These are phyloP conservation scores for Micractinium conductrix DNA, from an alignment of 139 green algal species.

Conservation along the genomic window DNA sequence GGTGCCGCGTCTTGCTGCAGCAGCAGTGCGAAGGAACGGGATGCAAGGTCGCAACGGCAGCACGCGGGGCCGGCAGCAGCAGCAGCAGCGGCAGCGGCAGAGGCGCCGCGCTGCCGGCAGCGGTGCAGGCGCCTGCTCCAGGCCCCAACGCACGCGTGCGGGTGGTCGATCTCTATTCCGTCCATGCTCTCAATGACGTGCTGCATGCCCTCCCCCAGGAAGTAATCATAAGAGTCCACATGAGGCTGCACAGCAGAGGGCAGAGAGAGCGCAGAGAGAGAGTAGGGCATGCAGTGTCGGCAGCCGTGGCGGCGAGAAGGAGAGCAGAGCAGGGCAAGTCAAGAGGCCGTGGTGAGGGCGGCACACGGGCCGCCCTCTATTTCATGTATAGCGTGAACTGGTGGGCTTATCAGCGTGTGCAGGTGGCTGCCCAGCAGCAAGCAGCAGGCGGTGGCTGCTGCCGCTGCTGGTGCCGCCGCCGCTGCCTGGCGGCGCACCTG, in stretches of 20 bases:
- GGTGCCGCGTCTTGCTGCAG: slow-evolving; percentile 50
- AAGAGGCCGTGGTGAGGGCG: too few species aligned
- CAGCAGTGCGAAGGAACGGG: background rate
- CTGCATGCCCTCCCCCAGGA: slow-evolving; percentile 83
- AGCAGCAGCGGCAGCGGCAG: too few species aligned
- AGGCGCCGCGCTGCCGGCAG: too few species aligned
- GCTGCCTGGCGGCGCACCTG: slow-evolving; percentile 6
- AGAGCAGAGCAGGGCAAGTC: too few species aligned
- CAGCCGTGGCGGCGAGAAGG: too few species aligned
- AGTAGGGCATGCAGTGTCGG: background rate
- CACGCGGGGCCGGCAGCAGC: too few species aligned
- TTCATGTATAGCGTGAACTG: too few species aligned
- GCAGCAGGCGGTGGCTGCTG: background rate
- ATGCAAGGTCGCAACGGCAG: too few species aligned
- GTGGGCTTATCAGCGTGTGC: too few species aligned
- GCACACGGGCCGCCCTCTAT: too few species aligned
- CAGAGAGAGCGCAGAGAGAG: too few species aligned
- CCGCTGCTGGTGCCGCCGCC: background rate
- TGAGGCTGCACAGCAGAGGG: slow-evolving; percentile 62
- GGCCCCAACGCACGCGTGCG: background rate
- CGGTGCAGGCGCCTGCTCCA: background rate
- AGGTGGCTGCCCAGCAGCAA: too few species aligned
- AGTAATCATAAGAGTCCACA: slow-evolving; percentile 93
- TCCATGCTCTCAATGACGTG: slow-evolving; percentile 71
- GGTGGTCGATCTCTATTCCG: slow-evolving; percentile 66